phyloP scores from a whole-genome alignment of 179 eudicot species.

The Pouteria campechiana region DNA sequence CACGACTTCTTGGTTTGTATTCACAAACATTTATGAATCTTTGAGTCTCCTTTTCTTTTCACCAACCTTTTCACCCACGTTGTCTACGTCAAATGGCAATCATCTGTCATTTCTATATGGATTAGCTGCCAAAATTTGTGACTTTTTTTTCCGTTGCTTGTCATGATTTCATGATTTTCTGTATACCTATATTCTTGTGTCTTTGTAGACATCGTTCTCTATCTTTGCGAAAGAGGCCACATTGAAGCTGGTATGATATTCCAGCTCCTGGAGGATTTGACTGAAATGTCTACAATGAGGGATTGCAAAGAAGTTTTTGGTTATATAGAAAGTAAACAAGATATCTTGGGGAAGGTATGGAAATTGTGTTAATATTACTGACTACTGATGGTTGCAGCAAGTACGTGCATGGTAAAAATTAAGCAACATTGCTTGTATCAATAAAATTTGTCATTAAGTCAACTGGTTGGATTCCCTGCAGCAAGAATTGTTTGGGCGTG shows the following conservation, averaged over 20 bases:
- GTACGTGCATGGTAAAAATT: too few relatives aligned
- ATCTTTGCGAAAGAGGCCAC: constrained; percentile 97
- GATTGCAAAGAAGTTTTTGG: constrained; percentile 94
- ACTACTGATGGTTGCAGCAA: too few relatives aligned
- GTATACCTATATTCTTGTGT: not conserved
- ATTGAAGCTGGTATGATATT: constrained; percentile 99
- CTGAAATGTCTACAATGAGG: constrained; percentile 99
- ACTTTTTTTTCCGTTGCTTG: not conserved
- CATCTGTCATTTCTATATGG: too few relatives aligned
- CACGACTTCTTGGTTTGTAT: constrained; percentile 84
- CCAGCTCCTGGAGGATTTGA: constrained; percentile 93
- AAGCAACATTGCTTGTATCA: constrained; percentile 1
- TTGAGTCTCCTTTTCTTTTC: not conserved
- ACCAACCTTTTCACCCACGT: too few relatives aligned
- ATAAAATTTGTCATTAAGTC: not conserved
- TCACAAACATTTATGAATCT: not conserved
- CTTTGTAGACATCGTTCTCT: constrained; percentile 70
- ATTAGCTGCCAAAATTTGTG: not conserved
- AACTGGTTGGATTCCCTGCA: constrained; percentile 15
- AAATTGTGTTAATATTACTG: not conserved
- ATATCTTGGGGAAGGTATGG: constrained; percentile 84
- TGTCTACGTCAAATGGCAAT: too few relatives aligned
- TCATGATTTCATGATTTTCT: not conserved
- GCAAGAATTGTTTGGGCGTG: constrained; percentile 96
- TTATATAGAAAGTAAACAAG: constrained; percentile 97